A percentile compares a stretch with the other conserved stretches of the same genome.
Evolutionary conservation across 495 filamentous ascomycete genomes (phyloP).

Genomic region (Clohesyomyces aquaticus): DNA sequence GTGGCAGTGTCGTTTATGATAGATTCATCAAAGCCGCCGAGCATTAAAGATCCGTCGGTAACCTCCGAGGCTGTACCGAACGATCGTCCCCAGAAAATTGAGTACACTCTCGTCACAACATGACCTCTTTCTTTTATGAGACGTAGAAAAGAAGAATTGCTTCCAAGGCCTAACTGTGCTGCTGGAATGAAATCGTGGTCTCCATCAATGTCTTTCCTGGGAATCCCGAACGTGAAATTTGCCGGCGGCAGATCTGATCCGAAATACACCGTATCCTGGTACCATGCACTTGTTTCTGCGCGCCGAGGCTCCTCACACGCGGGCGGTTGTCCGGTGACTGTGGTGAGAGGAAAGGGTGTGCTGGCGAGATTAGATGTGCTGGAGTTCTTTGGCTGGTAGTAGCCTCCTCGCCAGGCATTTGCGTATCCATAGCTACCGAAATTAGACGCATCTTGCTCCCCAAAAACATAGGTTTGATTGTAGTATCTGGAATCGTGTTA

Average conservation of each 20-base stretch:
- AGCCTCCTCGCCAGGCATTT: too few relatives aligned
- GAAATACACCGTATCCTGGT: neutral
- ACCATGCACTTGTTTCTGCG: neutral
- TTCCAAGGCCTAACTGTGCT: neutral
- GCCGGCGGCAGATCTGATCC: neutral
- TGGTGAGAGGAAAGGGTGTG: too few relatives aligned
- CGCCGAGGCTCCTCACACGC: neutral
- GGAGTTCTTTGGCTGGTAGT: too few relatives aligned
- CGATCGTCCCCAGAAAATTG: neutral
- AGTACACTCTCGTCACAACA: neutral
- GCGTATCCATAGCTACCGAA: too few relatives aligned
- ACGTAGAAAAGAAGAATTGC: neutral
- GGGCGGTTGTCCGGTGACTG: too few relatives aligned
- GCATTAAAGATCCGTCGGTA: neutral
- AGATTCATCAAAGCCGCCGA: neutral
- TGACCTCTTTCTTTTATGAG: neutral
- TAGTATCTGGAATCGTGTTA: neutral
- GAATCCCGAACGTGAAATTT: neutral
- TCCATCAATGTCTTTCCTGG: neutral
- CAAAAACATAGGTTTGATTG: too few relatives aligned
- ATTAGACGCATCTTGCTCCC: too few relatives aligned
- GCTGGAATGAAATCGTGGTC: neutral
- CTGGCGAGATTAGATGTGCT: too few relatives aligned
- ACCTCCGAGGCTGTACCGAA: neutral
- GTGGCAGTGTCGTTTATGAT: neutral